phyloP scores from a whole-genome alignment of 257 asterid species.

The Cynanchum wilfordii region DNA sequence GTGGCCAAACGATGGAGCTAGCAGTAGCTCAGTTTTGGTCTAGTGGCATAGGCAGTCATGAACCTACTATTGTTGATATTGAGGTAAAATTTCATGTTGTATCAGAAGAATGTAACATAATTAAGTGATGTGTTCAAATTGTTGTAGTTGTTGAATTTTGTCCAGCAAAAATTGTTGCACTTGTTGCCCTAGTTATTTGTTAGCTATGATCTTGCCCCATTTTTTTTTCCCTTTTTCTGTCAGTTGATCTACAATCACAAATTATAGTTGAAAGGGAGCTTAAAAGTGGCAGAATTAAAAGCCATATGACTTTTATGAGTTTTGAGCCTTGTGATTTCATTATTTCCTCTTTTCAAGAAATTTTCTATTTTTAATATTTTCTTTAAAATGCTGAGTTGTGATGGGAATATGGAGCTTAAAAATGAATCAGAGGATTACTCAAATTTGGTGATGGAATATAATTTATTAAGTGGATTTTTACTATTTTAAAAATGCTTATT shows the following conservation, averaged over 20 bases:
- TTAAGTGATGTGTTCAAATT: neutral
- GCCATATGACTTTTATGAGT: neutral
- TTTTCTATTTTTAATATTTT: neutral
- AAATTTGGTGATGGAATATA: neutral
- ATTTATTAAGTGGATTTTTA: neutral
- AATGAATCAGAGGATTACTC: neutral
- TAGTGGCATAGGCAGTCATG: constrained; percentile 88
- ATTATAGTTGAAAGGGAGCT: neutral
- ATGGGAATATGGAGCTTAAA: neutral
- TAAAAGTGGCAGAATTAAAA: neutral
- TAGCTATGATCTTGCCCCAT: neutral
- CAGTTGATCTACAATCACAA: neutral
- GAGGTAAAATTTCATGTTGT: constrained; percentile 47
- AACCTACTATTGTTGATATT: constrained; percentile 62
- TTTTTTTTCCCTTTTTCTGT: neutral
- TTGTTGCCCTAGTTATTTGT: neutral
- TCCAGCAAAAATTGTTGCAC: neutral
- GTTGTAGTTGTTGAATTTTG: neutral
- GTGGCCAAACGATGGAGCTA: constrained; percentile 88
- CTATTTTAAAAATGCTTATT: neutral
- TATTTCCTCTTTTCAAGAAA: too few species aligned
- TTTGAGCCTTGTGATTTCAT: neutral
- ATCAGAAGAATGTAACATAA: constrained; percentile 5
- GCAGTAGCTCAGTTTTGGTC: constrained; percentile 98
- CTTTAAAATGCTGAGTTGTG: neutral